Conservation (phyloP, 177 flowering plant species). For the Vitis hybrid region DNA sequence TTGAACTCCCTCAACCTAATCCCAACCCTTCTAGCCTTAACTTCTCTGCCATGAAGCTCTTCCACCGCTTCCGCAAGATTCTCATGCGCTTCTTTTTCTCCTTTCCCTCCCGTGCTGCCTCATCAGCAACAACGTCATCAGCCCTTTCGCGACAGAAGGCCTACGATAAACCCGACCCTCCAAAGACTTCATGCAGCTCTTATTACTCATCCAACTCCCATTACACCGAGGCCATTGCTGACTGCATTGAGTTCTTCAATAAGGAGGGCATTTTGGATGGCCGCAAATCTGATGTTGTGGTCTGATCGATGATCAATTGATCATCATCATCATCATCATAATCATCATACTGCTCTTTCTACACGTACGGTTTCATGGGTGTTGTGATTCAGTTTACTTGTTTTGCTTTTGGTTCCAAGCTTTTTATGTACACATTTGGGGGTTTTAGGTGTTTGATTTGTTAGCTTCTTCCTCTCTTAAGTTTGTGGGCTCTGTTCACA, state of each 20-base stretch:
- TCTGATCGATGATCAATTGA: slow-evolving; percentile 23
- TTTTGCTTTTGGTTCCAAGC: too few species aligned
- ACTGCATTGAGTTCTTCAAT: slow-evolving; percentile 89
- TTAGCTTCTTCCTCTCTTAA: too few species aligned
- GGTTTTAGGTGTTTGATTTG: too few species aligned
- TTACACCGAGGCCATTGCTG: slow-evolving; percentile 76
- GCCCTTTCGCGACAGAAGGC: slow-evolving; percentile 8
- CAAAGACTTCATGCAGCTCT: slow-evolving; percentile 72
- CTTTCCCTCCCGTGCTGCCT: slow-evolving; percentile 26
- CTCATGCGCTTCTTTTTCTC: slow-evolving; percentile 57
- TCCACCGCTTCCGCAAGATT: slow-evolving; percentile 63
- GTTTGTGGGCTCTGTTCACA: too few species aligned
- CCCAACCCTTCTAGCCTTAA: slow-evolving; percentile 7
- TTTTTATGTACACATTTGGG: too few species aligned
- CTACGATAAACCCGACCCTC: slow-evolving; percentile 51
- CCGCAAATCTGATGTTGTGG: slow-evolving; percentile 42
- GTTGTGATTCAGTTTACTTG: too few species aligned
- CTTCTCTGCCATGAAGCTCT: slow-evolving; percentile 65
- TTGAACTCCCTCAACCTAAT: not conserved
- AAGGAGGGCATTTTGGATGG: slow-evolving; percentile 32
- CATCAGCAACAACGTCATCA: not conserved
- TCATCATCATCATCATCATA: not conserved
- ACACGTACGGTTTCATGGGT: too few species aligned
- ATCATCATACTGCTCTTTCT: not conserved
- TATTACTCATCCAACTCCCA: slow-evolving; percentile 72